Base-by-base conservation (phyloP, 2,329 filamentous ascomycete species). In the Curvularia sp. region DNA sequence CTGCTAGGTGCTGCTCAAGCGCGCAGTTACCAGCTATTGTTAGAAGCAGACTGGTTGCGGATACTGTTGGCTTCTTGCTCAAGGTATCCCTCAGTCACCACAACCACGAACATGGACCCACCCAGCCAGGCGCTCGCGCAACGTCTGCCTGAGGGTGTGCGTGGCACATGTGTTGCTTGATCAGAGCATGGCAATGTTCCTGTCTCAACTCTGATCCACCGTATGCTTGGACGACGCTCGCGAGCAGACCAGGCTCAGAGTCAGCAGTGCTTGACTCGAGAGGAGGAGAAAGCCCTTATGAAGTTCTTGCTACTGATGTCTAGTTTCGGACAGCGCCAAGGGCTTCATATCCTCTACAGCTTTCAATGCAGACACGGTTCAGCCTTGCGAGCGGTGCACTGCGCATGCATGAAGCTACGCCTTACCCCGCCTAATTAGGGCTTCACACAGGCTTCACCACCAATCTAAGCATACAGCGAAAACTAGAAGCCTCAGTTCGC, bases 281-380 rank as follows among this genome's bases (percentile, higher is more conserved):
- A 49, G 46, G 67, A 75, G 64, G 71, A 72, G 66, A 66, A 73
- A 51, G 70, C 68, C 18, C 41, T 74, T 33, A 15, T 33, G 61
- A 43, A 65, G 30, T 31, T 31, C 30, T 7, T 31, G 8, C 30
- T 31, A 31, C 30, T 31, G 10, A 31, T 31, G 8, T 31, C 30
- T 31, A 31, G 30, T 31, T 7, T 31, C 30, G 30, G 30, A 38
- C 15, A 38, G 33, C 31, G 9, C 9, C 9, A 8, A 12, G 31
- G 31, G 31, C 31, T 12, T 35, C 31, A 35, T 10, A 4, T 35
- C 31, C 31, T 35, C 13, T 6, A 10, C 31, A 35, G 31, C 31
- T 35, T 35, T 35, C 4, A 10, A 35, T 35, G 31, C 31, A 35
- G 31, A 35, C 31, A 10, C 31, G 31, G 5, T 15, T 35, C 31